Evolutionary conservation across 371 early-diverging fungal genomes (phyloP).

Genomic region (Mortierella sp.): DNA sequence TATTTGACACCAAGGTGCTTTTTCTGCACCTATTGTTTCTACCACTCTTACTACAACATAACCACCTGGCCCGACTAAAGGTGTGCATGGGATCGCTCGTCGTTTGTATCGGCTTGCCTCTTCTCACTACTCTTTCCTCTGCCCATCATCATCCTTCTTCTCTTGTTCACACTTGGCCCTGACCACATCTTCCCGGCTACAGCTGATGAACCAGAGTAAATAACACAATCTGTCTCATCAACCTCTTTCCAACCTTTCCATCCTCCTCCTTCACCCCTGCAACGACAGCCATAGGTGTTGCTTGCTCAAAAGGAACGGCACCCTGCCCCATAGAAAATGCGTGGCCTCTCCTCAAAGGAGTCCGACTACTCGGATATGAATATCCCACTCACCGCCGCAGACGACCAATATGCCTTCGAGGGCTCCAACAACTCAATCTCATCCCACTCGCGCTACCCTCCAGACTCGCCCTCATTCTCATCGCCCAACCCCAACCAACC

Average conservation of each 20-base stretch:
- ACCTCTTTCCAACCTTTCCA: background rate
- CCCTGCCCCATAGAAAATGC: slow-evolving; percentile 30
- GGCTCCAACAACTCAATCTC: slow-evolving; percentile 28
- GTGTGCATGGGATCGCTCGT: background rate
- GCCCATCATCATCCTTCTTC: background rate
- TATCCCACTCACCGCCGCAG: slow-evolving; percentile 53
- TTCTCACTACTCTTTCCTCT: background rate
- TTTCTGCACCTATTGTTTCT: slow-evolving; percentile 12
- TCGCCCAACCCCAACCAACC: background rate
- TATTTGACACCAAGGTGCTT: background rate
- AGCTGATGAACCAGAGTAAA: background rate
- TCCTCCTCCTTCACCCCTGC: slow-evolving; percentile 7
- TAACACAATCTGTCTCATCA: background rate
- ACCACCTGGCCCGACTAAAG: background rate
- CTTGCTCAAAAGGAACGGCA: slow-evolving; percentile 20
- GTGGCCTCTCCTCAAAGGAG: slow-evolving; percentile 55
- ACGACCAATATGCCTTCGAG: slow-evolving; percentile 39
- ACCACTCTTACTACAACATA: background rate
- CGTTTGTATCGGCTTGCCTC: background rate
- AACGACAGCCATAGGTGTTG: slow-evolving; percentile 19
- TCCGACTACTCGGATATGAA: slow-evolving; percentile 58
- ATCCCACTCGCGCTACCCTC: slow-evolving; percentile 39
- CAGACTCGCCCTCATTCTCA: slow-evolving; percentile 32
- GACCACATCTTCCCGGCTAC: background rate
- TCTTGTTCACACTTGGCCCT: background rate